Percentiles rank a stretch among this genome's conserved stretches.
These are phyloP conservation scores for Xylariaceae sp. DNA, from an alignment of 2,329 filamentous ascomycete genomes.

Conservation along the genomic window DNA sequence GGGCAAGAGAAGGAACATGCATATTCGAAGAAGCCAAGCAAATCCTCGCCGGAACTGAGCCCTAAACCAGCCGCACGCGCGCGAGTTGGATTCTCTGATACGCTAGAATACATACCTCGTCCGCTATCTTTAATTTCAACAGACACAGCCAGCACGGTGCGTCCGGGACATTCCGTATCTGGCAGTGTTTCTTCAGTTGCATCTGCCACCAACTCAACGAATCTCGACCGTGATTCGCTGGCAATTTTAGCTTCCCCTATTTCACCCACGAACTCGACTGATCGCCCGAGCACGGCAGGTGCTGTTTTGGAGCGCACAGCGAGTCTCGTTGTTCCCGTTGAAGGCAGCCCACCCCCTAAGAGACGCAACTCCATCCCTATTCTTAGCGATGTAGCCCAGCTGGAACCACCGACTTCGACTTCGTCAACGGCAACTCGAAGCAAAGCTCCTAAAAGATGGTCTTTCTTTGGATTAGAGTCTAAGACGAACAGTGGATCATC, in stretches of 20 bases:
- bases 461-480: constrained; percentile 58
- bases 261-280: constrained; percentile 41
- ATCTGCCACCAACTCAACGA: constrained; percentile 48
- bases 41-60: constrained; percentile 24
- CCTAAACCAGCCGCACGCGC: constrained; percentile 44
- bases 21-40: constrained; percentile 20
- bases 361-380: constrained; percentile 57
- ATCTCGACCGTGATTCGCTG: constrained; percentile 38
- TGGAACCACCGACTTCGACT: constrained; percentile 31
- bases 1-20: constrained; percentile 26
- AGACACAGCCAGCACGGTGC: constrained; percentile 72
- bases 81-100: constrained; percentile 78
- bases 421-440: constrained; percentile 39
- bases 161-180: constrained; percentile 65
- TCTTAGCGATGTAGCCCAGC: constrained; percentile 40
- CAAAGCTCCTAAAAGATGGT: constrained; percentile 54
- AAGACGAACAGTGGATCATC: constrained; percentile 44
- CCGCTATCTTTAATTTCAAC: constrained; percentile 80
- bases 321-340: constrained; percentile 33
- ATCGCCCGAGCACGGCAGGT: constrained; percentile 64
- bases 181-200: constrained; percentile 76
- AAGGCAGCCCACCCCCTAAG: constrained; percentile 36
- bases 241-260: constrained; percentile 36
- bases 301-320: constrained; percentile 56
- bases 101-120: constrained; percentile 74